A percentile compares a stretch with the other conserved stretches of the same genome.
Conservation (phyloP, 2,329 filamentous ascomycete genomes). For the Thelonectria olida region DNA sequence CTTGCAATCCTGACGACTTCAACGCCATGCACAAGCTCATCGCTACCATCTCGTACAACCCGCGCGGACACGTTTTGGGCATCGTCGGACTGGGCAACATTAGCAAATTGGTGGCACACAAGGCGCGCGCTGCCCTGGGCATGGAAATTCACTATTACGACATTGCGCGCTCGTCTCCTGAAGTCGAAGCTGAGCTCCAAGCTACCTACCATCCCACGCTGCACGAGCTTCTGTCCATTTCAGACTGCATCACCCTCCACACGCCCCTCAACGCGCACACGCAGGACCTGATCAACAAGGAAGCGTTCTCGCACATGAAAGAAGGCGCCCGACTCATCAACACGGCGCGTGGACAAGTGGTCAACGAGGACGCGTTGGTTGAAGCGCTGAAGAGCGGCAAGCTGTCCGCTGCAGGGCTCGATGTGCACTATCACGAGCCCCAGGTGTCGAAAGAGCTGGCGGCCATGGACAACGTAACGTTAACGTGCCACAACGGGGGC, state of each 20-base stretch:
- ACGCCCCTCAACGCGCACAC: constrained; percentile 38
- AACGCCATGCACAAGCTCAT: constrained; percentile 29
- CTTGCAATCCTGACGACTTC: constrained; percentile 28
- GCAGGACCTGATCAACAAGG: constrained; percentile 22
- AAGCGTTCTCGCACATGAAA: constrained; percentile 52
- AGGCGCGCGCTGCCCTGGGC: constrained; percentile 53
- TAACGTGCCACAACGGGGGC: constrained; percentile 50
- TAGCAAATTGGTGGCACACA: constrained; percentile 57
- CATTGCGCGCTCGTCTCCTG: constrained; percentile 37
- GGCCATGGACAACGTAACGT: constrained; percentile 50
- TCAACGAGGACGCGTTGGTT: constrained; percentile 61
- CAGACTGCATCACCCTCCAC: constrained; percentile 48
- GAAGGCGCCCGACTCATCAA: constrained; percentile 59
- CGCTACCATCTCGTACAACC: constrained; percentile 56
- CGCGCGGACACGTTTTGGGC: constrained; percentile 57
- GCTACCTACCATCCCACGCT: constrained; percentile 43
- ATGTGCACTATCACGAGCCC: constrained; percentile 65
- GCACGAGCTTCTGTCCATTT: constrained; percentile 36
- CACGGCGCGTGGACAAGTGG: constrained; percentile 60
- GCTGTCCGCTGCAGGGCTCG: constrained; percentile 57
- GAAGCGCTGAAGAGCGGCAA: constrained; percentile 56
- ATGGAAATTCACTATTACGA: constrained; percentile 67
- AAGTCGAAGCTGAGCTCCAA: constrained; percentile 42
- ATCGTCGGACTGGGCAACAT: constrained; percentile 62
- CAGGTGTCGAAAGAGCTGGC: constrained; percentile 51